These are phyloP conservation scores for Lipomyces yamadae DNA, from an alignment of 805 yeast genomes.

Conservation along the genomic window DNA sequence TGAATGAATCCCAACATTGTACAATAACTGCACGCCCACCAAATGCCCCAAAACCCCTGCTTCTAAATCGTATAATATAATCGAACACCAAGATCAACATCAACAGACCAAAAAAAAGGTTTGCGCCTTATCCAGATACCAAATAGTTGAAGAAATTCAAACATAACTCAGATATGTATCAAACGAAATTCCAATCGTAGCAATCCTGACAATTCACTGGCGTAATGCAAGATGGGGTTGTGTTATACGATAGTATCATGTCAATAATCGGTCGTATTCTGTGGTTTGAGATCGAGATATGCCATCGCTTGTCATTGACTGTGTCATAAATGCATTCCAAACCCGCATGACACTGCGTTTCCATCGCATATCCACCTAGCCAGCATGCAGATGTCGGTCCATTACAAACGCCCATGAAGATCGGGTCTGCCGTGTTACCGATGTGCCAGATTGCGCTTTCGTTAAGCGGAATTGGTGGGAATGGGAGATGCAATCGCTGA, in stretches of 20 bases:
- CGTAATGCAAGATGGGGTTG: conserved; percentile 67
- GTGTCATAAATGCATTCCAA: conserved; percentile 86
- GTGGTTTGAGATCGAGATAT: conserved; percentile 84
- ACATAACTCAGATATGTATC: background rate
- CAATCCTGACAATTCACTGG: conserved; percentile 35
- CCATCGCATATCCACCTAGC: conserved; percentile 96
- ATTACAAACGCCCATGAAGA: conserved; percentile 94
- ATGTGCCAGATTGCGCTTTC: conserved; percentile 91
- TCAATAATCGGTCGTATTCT: conserved; percentile 86
- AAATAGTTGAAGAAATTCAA: background rate
- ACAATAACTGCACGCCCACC: background rate
- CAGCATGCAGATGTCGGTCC: conserved; percentile 92
- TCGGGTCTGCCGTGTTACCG: conserved; percentile 98
- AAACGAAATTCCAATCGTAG: conserved; percentile 36
- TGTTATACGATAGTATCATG: conserved; percentile 73
- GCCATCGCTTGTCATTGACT: conserved; percentile 81
- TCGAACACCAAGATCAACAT: background rate
- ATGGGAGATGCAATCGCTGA: conserved; percentile 81
- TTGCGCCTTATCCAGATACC: conserved; percentile 7
- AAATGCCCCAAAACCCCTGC: background rate
- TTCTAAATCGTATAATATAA: background rate
- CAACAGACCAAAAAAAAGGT: background rate
- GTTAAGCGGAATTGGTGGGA: conserved; percentile 75
- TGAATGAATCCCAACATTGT: background rate
- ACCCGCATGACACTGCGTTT: conserved; percentile 92